Conservation (phyloP, 805 yeast genomes). For the Candida khao-thaluensis region DNA sequence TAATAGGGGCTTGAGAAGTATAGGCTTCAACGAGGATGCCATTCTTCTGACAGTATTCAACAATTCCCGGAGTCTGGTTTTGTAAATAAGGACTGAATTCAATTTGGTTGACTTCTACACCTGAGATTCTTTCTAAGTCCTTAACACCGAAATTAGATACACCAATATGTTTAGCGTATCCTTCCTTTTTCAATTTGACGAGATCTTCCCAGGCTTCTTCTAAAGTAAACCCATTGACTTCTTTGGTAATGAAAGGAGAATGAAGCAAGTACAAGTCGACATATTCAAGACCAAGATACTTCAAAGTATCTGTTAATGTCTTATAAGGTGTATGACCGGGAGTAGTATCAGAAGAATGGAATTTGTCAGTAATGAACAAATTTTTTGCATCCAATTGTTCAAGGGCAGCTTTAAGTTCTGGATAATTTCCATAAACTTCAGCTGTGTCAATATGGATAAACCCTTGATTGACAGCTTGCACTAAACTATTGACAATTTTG, state of each 20-base stretch:
- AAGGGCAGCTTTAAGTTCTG: constrained; percentile 54
- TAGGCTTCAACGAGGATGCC: constrained; percentile 61
- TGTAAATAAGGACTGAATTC: constrained; percentile 68
- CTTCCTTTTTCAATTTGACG: constrained; percentile 51
- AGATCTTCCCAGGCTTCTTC: constrained; percentile 59
- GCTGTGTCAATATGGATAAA: constrained; percentile 65
- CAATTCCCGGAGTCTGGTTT: constrained; percentile 58
- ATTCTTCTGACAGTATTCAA: constrained; percentile 48
- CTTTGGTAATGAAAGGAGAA: constrained; percentile 48
- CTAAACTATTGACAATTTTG: constrained; percentile 13
- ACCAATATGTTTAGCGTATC: constrained; percentile 63
- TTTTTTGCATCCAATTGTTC: constrained; percentile 36
- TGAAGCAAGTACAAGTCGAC: constrained; percentile 64
- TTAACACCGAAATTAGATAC: constrained; percentile 64
- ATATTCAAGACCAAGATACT: constrained; percentile 48
- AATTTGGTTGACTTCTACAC: constrained; percentile 64
- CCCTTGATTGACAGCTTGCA: constrained; percentile 30
- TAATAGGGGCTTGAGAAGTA: constrained; percentile 64
- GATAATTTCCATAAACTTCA: constrained; percentile 57
- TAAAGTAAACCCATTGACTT: constrained; percentile 24
- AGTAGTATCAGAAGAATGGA: constrained; percentile 19
- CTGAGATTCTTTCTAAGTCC: constrained; percentile 43
- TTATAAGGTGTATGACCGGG: constrained; percentile 15
- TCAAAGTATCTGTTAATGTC: constrained; percentile 29
- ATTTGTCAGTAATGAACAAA: constrained; percentile 60